Evolutionary conservation across 176 grass and related monocot genomes (phyloP), one percentile per base, ranked within the genome.

Genomic region (Musa troglodytarum): DNA sequence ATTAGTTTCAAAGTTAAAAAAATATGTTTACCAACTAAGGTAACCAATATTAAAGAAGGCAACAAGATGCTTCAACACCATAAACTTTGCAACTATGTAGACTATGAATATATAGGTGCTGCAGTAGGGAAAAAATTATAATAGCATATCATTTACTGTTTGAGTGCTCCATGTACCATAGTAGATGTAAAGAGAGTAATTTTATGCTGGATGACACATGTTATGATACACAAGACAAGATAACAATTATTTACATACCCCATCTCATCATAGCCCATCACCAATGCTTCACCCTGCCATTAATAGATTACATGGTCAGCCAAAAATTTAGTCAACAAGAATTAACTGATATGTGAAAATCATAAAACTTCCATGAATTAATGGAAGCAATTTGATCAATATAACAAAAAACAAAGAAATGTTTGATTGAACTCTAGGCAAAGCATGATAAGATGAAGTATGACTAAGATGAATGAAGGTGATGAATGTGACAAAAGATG

Each of bases 211-310:
- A 61, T 1, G 10, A 74, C 8, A 53, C 16, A 26, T 16, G n/a
- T 11, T 8, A 63, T 65, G 20, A 22, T 29, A 63, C 50, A 53
- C 24, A n/a, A 63, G 16, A 49, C 52, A 64, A 8, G 20, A 61
- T 19, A 63, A 59, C 3, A 22, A 29, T n/a, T 34, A 80, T 52
- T 63, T 79, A 81, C 89, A 83, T 82, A 97, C 90, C 94, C 94
- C 94, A 97, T 97, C 84, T 97, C 94, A 89, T 97, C 94, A 85
- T 97, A 97, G 64, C 94, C 94, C 94, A 87, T 90, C 15, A 97
- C 94, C 72, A 97, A 81, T 50, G 94, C 94, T 82, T 97, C 94
- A 29, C 94, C 94, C 94, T 97, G 81, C 82, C 86, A 77, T 56
- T 55, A 83, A 68, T 22, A 51, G 34, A 67, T 17, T 34, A 73